These are phyloP conservation scores for Cryomyces antarcticus DNA, from an alignment of 495 filamentous ascomycete species.

Conservation along the genomic window DNA sequence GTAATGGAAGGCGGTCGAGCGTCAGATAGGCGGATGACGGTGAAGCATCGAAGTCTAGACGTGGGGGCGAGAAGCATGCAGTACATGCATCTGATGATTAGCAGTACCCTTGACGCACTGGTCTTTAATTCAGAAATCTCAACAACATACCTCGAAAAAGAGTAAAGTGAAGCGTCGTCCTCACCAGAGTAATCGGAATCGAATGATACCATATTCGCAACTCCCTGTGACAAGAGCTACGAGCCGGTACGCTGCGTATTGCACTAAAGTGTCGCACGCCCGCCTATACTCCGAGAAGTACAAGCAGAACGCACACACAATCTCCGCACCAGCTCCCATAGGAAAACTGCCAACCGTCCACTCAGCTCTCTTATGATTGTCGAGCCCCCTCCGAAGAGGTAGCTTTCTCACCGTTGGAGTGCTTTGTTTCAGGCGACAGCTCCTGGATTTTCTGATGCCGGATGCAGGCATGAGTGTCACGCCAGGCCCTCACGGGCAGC, in stretches of 20 bases:
- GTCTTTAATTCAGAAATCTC: not conserved
- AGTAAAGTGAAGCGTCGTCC: constrained; percentile 53
- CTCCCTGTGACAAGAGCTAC: constrained; percentile 9
- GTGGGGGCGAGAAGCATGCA: not conserved
- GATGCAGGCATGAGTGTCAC: constrained; percentile 78
- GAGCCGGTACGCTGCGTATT: constrained; percentile 80
- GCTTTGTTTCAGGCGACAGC: not conserved
- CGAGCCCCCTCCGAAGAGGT: too few relatives aligned
- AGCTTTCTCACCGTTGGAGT: too few relatives aligned
- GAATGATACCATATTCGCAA: constrained; percentile 49
- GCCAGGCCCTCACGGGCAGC: constrained; percentile 85
- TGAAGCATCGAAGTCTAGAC: not conserved
- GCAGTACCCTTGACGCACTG: constrained; percentile 13
- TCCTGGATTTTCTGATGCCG: constrained; percentile 97
- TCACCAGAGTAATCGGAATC: constrained; percentile 96
- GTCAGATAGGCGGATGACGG: too few relatives aligned
- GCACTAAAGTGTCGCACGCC: constrained; percentile 74
- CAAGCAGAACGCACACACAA: constrained; percentile 16
- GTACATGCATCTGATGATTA: constrained; percentile 6
- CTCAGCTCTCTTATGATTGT: not conserved
- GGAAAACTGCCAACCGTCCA: constrained; percentile 8
- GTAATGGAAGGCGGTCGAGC: not conserved
- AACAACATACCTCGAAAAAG: constrained; percentile 4
- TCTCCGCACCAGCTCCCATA: constrained; percentile 27
- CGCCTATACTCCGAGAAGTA: too few relatives aligned